Evolutionary conservation across 108 stramenopile genomes (phyloP).

Genomic region (Pseudonitzschia delicatissima): DNA sequence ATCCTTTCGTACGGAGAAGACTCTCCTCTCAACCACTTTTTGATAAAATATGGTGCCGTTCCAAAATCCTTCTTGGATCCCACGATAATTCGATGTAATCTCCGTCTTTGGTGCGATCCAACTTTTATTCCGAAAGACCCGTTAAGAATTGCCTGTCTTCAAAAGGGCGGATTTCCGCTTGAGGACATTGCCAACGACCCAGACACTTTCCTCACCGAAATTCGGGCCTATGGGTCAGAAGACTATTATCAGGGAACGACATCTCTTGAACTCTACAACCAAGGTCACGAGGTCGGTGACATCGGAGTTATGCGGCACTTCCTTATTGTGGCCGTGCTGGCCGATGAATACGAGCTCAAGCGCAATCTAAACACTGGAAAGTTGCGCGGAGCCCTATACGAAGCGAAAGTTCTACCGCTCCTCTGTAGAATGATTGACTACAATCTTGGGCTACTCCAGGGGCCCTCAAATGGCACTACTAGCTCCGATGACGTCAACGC

Average conservation of each 20-base stretch:
- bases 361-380: not conserved
- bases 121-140: not conserved
- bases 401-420: not conserved
- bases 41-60: not conserved
- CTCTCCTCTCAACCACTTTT: not conserved
- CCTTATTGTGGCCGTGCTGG: not conserved
- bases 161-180: not conserved
- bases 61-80: not conserved
- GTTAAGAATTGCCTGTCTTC: not conserved
- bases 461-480: not conserved
- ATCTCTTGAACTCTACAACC: too few species aligned
- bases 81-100: not conserved
- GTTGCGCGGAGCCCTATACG: not conserved
- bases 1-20: conserved; percentile 39
- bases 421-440: not conserved
- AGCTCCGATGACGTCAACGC: not conserved
- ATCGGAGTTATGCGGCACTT: not conserved
- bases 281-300: not conserved
- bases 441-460: not conserved
- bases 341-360: not conserved
- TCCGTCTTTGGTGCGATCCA: not conserved
- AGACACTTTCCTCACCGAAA: not conserved
- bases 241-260: not conserved
- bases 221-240: not conserved
- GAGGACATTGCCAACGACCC: not conserved